Evolutionary conservation across 305 asterid species (phyloP).

Genomic region (Andrographis paniculata): DNA sequence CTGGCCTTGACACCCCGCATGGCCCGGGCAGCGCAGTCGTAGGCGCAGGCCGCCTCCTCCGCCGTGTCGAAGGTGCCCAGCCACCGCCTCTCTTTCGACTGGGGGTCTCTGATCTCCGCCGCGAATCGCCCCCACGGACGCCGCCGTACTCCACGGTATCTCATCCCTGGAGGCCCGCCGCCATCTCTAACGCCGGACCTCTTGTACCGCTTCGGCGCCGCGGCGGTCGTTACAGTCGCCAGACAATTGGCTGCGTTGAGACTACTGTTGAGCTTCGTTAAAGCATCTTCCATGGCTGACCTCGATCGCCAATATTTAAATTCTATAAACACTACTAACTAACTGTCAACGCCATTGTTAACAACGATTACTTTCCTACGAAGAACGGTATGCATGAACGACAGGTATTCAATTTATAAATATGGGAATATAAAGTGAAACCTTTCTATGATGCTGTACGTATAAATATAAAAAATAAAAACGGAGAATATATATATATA

Average conservation of each 20-base stretch:
- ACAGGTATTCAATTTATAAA: too few species aligned
- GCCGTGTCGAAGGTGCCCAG: constrained; percentile 39
- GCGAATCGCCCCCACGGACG: constrained; percentile 41
- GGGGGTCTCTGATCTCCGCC: constrained; percentile 34
- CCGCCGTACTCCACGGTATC: constrained; percentile 35
- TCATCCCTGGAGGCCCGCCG: background rate
- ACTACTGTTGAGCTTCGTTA: background rate
- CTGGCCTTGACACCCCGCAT: constrained; percentile 35
- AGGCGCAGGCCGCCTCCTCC: constrained; percentile 39
- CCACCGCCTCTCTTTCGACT: constrained; percentile 39
- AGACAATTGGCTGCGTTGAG: background rate
- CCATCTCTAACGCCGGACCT: background rate
- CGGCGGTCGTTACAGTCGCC: background rate
- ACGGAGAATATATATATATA: too few species aligned
- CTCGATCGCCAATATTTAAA: too few species aligned
- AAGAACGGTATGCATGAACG: too few species aligned
- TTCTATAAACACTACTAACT: too few species aligned
- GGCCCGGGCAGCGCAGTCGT: constrained; percentile 31
- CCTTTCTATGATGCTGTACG: too few species aligned
- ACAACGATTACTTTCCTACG: too few species aligned
- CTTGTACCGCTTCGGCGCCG: background rate
- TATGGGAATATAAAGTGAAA: too few species aligned
- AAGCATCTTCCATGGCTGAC: background rate
- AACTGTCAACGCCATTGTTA: too few species aligned
- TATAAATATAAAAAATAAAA: too few species aligned